These are phyloP conservation scores for Ophiostoma pallidulum DNA, from an alignment of 2,329 filamentous ascomycete species.

Conservation along the genomic window DNA sequence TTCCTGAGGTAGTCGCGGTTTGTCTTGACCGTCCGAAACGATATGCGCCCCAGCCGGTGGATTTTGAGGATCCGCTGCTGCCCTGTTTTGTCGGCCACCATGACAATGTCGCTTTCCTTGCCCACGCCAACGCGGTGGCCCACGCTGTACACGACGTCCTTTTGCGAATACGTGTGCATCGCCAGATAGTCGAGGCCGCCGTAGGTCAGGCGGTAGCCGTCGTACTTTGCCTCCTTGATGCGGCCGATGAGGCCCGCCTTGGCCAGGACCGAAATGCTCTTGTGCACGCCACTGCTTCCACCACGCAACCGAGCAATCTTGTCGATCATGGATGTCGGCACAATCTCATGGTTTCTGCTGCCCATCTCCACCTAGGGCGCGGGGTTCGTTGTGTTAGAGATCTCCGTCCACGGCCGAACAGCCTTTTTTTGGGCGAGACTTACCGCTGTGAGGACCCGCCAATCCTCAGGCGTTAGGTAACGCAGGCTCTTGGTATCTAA, in stretches of 20 bases:
- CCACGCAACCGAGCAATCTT: slow-evolving; percentile 74
- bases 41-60: slow-evolving; percentile 88
- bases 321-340: slow-evolving; percentile 81
- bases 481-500: slow-evolving; percentile 90
- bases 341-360: slow-evolving; percentile 93
- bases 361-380: slow-evolving; percentile 80
- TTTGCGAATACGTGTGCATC: slow-evolving; percentile 75
- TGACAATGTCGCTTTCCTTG: slow-evolving; percentile 95
- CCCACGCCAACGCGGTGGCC: slow-evolving; percentile 92
- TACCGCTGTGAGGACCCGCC: slow-evolving; percentile 89
- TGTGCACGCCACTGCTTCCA: slow-evolving; percentile 69
- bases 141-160: slow-evolving; percentile 77
- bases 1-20: slow-evolving; percentile 92
- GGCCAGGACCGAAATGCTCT: slow-evolving; percentile 79
- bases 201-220: slow-evolving; percentile 93
- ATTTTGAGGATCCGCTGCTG: slow-evolving; percentile 84
- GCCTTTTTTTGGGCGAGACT: too few relatives aligned
- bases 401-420: too few relatives aligned
- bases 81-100: slow-evolving; percentile 74
- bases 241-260: slow-evolving; percentile 87
- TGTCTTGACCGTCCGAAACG: slow-evolving; percentile 90
- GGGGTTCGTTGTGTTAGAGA: slow-evolving; percentile 18
- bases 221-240: slow-evolving; percentile 93
- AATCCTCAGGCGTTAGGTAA: slow-evolving; percentile 87
- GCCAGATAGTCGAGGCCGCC: slow-evolving; percentile 97